phyloP scores from a whole-genome alignment of 2,329 filamentous ascomycete species.

The Hypoxylon sp. region DNA sequence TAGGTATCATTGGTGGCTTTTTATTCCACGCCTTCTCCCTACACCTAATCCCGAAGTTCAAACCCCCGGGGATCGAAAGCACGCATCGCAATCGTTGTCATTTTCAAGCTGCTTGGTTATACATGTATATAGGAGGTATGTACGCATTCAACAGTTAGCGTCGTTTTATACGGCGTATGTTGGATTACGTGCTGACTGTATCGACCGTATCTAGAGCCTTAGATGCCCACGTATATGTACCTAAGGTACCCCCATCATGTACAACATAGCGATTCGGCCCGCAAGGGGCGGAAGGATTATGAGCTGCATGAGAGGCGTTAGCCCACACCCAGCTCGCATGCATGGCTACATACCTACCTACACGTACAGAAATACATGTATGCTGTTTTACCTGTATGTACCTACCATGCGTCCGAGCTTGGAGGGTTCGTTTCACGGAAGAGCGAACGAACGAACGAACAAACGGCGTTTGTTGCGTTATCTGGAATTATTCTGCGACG shows the following conservation, averaged over 20 bases:
- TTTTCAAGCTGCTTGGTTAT: background rate
- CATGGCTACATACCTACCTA: constrained; percentile 3
- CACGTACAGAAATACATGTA: too few relatives aligned
- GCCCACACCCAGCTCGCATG: constrained; percentile 5
- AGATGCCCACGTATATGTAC: background rate
- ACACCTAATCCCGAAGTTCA: constrained; percentile 8
- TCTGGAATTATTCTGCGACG: constrained; percentile 11
- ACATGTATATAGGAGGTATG: background rate
- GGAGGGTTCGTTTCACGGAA: constrained; percentile 7
- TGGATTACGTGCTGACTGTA: constrained; percentile 17
- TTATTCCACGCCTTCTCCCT: constrained; percentile 1
- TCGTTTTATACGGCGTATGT: background rate
- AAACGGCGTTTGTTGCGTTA: background rate
- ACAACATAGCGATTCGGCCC: constrained; percentile 42
- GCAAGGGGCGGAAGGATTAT: constrained; percentile 41
- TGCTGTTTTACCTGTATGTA: too few relatives aligned
- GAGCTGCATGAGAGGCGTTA: constrained; percentile 30
- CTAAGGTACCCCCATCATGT: constrained; percentile 26
- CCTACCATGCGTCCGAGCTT: background rate
- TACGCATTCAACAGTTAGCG: background rate
- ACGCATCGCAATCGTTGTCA: constrained; percentile 21
- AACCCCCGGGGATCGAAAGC: constrained; percentile 19
- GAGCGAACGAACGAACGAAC: constrained; percentile 1
- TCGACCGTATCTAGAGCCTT: constrained; percentile 12
- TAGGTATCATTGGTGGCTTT: constrained; percentile 10